Base-by-base conservation (phyloP, 495 filamentous ascomycete genomes). In the Immersiella caudata region DNA sequence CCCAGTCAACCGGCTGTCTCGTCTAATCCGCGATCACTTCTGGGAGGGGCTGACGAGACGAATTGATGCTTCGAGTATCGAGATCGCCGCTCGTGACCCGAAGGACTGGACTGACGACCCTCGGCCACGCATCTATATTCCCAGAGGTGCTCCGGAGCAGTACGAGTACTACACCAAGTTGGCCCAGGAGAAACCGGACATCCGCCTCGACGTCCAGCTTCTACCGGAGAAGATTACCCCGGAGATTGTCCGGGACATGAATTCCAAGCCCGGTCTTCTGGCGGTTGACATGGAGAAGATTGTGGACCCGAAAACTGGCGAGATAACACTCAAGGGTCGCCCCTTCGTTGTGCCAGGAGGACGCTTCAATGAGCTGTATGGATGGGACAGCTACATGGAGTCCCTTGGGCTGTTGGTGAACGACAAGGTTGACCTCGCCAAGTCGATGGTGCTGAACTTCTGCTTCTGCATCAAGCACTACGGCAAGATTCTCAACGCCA, bases 391-490 rank as follows among this genome's bases (percentile, higher is more conserved):
- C 74, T 98, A 96, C 79, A 97, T 99, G 91, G 93, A 92, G 71
- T 93, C 94, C 8, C 81, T 97, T 11, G 93, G 94, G 5, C 83
- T 99, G 68, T 78, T 97, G 49, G 88, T 88, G 67, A 90, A 93
- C 74, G 90, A 91, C 73, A 89, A 90, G 57, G 88, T 90, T 40
- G 86, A 96, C 73, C 80, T 99, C 49, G 92, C 91, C 64, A 96
- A 96, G 79, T 85, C 90, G 25, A 98, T 98, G 92, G 92, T 98
- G 35, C 79, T 87, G 69, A 94, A 99, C 79, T 98, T 98, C 78
- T 94, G 91, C 77, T 99, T 99, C 80, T 94, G 92, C 80, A 97
- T 99, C 79, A 89, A 92, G 78, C 96, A 99, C 78, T 99, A 99
- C 75, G 94, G 92, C 64, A 99, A 97, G 80, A 94, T 98, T 66